Evolutionary conservation across 2,329 filamentous ascomycete species (phyloP).

Genomic region (Calycina marina): DNA sequence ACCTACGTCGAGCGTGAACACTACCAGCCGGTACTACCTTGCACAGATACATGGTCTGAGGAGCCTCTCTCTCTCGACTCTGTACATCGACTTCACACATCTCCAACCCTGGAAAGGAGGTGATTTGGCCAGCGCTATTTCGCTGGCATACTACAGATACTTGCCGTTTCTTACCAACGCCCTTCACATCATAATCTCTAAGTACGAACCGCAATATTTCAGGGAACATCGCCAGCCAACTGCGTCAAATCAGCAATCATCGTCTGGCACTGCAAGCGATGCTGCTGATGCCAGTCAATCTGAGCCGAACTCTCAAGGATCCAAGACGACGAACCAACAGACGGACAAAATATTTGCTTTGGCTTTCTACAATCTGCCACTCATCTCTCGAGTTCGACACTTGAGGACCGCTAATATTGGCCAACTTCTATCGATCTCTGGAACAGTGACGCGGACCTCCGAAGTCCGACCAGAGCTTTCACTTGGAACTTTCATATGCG

Average conservation of each 20-base stretch:
- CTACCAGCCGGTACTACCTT: constrained; percentile 72
- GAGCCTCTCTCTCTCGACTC: constrained; percentile 61
- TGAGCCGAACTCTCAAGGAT: constrained; percentile 37
- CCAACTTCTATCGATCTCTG: constrained; percentile 86
- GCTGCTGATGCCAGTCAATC: constrained; percentile 46
- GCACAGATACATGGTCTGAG: constrained; percentile 70
- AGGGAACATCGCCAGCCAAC: constrained; percentile 78
- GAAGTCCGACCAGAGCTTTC: constrained; percentile 92
- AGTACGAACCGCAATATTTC: constrained; percentile 90
- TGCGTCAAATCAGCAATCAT: constrained; percentile 56
- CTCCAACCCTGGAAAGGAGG: constrained; percentile 64
- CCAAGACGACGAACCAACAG: constrained; percentile 79
- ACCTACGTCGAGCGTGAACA: constrained; percentile 54
- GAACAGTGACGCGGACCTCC: constrained; percentile 90
- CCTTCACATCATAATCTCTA: constrained; percentile 83
- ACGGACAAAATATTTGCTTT: constrained; percentile 87
- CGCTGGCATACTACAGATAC: constrained; percentile 88
- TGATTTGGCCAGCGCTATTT: constrained; percentile 71
- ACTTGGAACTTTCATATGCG: constrained; percentile 81
- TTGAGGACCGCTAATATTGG: constrained; percentile 82
- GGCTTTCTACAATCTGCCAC: constrained; percentile 61
- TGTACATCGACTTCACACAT: constrained; percentile 81
- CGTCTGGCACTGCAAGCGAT: constrained; percentile 50
- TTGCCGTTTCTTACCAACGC: constrained; percentile 80
- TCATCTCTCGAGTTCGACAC: constrained; percentile 23